A percentile compares a stretch with the other conserved stretches of the same genome.
Evolutionary conservation across 148 eudicot genomes (phyloP).

Genomic region (Spergularia bocconei): DNA sequence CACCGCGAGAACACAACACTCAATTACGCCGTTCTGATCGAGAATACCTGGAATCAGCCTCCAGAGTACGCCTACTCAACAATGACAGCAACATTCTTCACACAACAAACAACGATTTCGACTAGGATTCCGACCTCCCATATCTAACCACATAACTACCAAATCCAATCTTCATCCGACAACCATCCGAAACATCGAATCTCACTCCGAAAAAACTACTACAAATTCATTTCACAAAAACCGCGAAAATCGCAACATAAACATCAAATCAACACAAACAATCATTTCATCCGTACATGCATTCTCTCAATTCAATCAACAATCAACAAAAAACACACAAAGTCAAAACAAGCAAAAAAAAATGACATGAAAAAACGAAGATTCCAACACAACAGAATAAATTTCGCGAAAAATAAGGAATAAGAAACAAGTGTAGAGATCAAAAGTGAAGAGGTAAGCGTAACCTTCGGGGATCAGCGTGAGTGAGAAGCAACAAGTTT

Average conservation of each 20-base stretch:
- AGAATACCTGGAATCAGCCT: slow-evolving; percentile 84
- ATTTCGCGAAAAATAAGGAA: neutral
- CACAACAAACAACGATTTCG: slow-evolving; percentile 24
- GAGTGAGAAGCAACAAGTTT: slow-evolving; percentile 14
- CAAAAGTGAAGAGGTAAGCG: neutral
- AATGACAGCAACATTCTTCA: slow-evolving; percentile 87
- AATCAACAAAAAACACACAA: neutral
- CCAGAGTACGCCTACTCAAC: slow-evolving; percentile 80
- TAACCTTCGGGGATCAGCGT: slow-evolving; percentile 15
- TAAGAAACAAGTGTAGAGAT: neutral
- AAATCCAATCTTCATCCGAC: neutral
- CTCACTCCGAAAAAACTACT: neutral
- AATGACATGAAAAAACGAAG: neutral
- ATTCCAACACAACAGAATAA: neutral
- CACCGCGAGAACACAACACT: neutral
- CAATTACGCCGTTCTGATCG: neutral
- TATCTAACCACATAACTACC: slow-evolving; percentile 31
- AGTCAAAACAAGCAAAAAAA: neutral
- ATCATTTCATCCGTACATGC: neutral
- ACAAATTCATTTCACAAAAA: neutral
- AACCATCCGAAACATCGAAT: neutral
- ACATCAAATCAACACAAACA: neutral
- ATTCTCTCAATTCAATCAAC: neutral
- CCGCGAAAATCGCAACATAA: neutral
- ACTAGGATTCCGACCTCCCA: slow-evolving; percentile 41